phyloP scores from a whole-genome alignment of 2,329 filamentous ascomycete species.

The Verticillium longisporum region DNA sequence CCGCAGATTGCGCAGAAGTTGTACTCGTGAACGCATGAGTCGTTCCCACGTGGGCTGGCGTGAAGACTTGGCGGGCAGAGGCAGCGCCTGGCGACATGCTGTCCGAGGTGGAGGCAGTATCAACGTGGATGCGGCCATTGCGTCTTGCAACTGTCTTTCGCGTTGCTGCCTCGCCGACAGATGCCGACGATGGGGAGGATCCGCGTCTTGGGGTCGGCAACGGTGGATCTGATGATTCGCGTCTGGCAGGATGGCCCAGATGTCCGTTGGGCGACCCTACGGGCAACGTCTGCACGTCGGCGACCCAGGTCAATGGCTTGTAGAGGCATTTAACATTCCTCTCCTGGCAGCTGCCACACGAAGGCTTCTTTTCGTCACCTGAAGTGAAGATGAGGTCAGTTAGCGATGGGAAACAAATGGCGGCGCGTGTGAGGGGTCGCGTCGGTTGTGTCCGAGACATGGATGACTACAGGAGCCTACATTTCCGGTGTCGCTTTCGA shows the following conservation, averaged over 20 bases:
- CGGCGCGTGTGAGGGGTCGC: too few relatives aligned
- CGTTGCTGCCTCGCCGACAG: too few relatives aligned
- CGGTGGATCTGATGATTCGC: not conserved
- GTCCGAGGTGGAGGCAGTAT: not conserved
- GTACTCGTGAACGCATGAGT: not conserved
- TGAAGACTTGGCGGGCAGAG: not conserved
- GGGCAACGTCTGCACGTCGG: not conserved
- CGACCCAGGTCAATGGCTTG: not conserved
- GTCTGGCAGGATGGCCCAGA: not conserved
- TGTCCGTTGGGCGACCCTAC: not conserved
- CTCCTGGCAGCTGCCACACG: not conserved
- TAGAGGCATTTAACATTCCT: not conserved
- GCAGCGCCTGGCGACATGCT: not conserved
- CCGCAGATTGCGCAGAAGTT: not conserved
- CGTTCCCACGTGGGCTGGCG: not conserved
- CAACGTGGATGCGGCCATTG: too few relatives aligned
- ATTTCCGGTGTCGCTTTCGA: slow-evolving; percentile 9
- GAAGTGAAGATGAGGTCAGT: not conserved
- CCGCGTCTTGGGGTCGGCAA: not conserved
- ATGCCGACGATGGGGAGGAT: not conserved
- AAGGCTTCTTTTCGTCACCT: slow-evolving; percentile 1
- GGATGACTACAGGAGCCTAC: not conserved
- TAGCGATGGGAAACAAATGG: too few relatives aligned
- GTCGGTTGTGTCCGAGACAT: too few relatives aligned
- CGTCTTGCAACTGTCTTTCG: too few relatives aligned